phyloP scores from a whole-genome alignment of 768 basidiomycete genomes.

The Pholiota molesta region DNA sequence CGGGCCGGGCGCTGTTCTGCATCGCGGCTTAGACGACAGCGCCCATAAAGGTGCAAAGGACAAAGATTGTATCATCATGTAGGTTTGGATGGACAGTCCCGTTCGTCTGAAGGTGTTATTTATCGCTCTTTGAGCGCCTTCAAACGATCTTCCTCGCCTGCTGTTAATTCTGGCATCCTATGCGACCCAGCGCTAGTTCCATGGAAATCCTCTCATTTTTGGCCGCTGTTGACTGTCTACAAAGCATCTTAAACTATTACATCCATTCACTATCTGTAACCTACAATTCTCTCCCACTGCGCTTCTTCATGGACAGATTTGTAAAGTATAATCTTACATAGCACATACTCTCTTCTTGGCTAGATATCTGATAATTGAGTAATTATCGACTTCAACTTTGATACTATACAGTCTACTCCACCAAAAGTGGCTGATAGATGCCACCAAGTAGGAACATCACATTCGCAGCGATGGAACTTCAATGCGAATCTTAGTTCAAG shows the following conservation, averaged over 20 bases:
- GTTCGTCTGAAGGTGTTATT: neutral
- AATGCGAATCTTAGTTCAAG: too few relatives aligned
- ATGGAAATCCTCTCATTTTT: slow-evolving; percentile 4
- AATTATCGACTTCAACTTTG: neutral
- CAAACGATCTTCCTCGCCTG: neutral
- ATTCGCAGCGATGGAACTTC: too few relatives aligned
- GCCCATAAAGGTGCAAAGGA: slow-evolving; percentile 59
- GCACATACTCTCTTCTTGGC: slow-evolving; percentile 15
- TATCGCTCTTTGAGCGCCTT: neutral
- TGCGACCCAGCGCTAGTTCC: neutral
- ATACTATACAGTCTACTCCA: too few relatives aligned
- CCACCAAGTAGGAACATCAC: too few relatives aligned
- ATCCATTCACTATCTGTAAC: slow-evolving; percentile 25
- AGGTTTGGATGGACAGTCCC: slow-evolving; percentile 15
- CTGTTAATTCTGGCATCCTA: neutral
- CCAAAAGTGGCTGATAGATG: too few relatives aligned
- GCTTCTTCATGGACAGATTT: slow-evolving; percentile 22
- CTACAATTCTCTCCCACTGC: slow-evolving; percentile 15
- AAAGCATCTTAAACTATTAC: slow-evolving; percentile 27
- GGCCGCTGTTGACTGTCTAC: slow-evolving; percentile 16
- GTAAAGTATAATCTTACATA: slow-evolving; percentile 27
- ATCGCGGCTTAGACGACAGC: slow-evolving; percentile 52
- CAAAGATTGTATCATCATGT: slow-evolving; percentile 91
- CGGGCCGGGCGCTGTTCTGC: slow-evolving; percentile 62
- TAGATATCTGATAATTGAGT: slow-evolving; percentile 3